Evolutionary conservation across 345 rosid genomes (phyloP).

Genomic region (Geranium brycei): DNA sequence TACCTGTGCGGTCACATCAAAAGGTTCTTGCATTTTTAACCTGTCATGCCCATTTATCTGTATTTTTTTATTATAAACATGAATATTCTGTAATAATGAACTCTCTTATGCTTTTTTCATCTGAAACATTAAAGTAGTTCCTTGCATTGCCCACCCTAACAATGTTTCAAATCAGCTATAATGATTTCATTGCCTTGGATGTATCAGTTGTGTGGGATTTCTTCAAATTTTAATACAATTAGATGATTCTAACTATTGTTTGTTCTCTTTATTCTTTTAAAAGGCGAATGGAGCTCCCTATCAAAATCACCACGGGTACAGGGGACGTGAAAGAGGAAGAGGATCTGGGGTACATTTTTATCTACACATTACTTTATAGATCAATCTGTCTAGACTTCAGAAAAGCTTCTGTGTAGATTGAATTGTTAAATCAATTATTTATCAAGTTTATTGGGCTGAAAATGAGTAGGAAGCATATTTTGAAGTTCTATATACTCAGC

Average conservation of each 20-base stretch:
- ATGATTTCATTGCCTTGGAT: neutral
- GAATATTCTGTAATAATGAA: neutral
- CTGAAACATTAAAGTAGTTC: neutral
- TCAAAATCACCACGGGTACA: slow-evolving; percentile 40
- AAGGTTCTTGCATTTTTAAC: slow-evolving; percentile 24
- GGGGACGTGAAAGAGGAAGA: slow-evolving; percentile 77
- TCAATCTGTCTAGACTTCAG: neutral
- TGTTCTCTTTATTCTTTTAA: neutral
- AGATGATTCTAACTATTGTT: neutral
- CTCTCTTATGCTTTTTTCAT: neutral
- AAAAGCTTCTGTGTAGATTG: neutral
- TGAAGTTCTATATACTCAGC: neutral
- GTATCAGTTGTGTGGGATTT: neutral
- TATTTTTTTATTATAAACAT: neutral
- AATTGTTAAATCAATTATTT: neutral
- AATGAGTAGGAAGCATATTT: neutral
- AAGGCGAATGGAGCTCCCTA: slow-evolving; percentile 60
- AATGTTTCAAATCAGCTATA: neutral
- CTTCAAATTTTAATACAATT: neutral
- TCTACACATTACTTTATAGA: neutral
- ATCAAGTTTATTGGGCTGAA: neutral
- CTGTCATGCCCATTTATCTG: neutral
- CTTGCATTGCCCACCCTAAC: neutral
- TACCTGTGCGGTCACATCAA: slow-evolving; percentile 43
- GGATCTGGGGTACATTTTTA: slow-evolving; percentile 60